Evolutionary conservation across 2,329 filamentous ascomycete species (phyloP).

Genomic region (Aureobasidium sp.): DNA sequence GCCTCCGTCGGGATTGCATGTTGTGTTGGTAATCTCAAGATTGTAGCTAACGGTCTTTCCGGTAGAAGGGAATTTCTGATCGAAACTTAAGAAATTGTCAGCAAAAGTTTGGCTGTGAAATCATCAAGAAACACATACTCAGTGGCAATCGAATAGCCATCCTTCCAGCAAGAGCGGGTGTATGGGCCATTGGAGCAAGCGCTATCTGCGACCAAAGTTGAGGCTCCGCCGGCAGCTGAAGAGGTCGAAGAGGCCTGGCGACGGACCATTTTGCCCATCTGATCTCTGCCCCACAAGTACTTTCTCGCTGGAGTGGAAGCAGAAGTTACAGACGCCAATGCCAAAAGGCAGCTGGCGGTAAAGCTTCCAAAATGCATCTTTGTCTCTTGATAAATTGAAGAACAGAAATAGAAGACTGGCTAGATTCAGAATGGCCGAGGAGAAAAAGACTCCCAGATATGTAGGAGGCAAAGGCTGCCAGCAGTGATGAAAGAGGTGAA

Average conservation of each 20-base stretch:
- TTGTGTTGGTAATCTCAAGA: slow-evolving; percentile 28
- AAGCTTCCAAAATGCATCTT: slow-evolving; percentile 13
- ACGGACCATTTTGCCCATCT: slow-evolving; percentile 16
- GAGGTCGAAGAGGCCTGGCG: background rate
- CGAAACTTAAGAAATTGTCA: slow-evolving; percentile 24
- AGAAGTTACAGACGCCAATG: slow-evolving; percentile 9
- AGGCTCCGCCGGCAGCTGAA: background rate
- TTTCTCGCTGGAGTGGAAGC: background rate
- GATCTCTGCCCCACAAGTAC: slow-evolving; percentile 16
- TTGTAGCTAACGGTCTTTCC: slow-evolving; percentile 32
- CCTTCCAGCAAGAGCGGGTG: slow-evolving; percentile 37
- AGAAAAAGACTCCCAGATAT: background rate
- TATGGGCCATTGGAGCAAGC: slow-evolving; percentile 34
- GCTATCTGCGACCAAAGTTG: slow-evolving; percentile 19
- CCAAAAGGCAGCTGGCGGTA: slow-evolving; percentile 12
- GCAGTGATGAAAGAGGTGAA: background rate
- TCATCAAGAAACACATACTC: slow-evolving; percentile 22
- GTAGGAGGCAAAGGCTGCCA: background rate
- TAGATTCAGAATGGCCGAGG: background rate
- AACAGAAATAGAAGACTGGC: background rate
- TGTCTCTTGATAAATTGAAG: background rate
- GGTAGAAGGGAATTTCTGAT: slow-evolving; percentile 34
- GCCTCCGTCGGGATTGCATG: slow-evolving; percentile 35
- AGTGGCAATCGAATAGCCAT: slow-evolving; percentile 37
- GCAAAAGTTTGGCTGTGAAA: background rate